phyloP scores from a whole-genome alignment of 2,329 filamentous ascomycete species.

The Beauveria asiatica region DNA sequence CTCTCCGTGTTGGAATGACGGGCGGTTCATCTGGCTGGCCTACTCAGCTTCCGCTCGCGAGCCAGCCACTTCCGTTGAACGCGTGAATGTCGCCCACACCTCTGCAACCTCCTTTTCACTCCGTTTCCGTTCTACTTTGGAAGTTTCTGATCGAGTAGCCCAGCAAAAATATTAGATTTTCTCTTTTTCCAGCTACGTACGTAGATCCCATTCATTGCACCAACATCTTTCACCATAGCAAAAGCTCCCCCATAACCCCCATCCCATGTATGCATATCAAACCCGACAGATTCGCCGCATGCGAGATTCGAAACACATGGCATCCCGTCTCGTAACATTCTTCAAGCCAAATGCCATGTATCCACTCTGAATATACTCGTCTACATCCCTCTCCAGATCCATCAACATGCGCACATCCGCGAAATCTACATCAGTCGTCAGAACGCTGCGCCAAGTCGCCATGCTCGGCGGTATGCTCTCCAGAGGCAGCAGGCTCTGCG shows the following conservation, averaged over 20 bases:
- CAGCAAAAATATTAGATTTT: neutral
- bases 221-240: neutral
- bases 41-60: no score
- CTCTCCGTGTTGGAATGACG: no score
- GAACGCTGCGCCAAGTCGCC: neutral
- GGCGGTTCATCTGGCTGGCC: no score
- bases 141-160: neutral
- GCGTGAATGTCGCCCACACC: neutral
- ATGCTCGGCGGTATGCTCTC: neutral
- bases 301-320: neutral
- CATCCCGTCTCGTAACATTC: neutral
- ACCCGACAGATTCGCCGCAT: neutral
- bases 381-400: neutral
- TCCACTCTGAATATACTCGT: neutral
- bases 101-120: neutral
- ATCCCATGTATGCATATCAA: neutral
- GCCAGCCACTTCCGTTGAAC: no score
- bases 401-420: neutral
- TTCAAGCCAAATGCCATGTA: neutral
- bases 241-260: neutral
- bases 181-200: neutral
- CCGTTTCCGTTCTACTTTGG: neutral
- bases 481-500: neutral
- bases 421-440: neutral
- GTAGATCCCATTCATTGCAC: neutral